Conservation (phyloP, 371 early-diverging fungal genomes). For the Rhizomucor pusillus region DNA sequence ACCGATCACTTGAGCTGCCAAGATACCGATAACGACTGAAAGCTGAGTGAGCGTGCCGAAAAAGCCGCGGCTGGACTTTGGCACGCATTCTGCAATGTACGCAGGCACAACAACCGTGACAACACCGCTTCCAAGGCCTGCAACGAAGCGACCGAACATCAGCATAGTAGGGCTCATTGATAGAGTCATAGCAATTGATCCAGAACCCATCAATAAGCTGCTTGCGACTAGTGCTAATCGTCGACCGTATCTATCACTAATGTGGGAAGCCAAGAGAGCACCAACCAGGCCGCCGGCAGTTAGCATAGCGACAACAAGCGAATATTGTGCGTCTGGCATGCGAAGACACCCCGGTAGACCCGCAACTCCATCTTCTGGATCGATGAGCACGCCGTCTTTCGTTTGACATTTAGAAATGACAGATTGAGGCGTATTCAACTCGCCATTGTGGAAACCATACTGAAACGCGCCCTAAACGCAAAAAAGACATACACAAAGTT, state of each 20-base stretch:
- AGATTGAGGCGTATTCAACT: slow-evolving; percentile 73
- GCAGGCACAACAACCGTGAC: slow-evolving; percentile 83
- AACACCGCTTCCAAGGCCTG: slow-evolving; percentile 84
- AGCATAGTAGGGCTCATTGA: slow-evolving; percentile 51
- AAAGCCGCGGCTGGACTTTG: slow-evolving; percentile 69
- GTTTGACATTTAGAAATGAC: slow-evolving; percentile 65
- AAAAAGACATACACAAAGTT: neutral
- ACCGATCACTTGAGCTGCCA: slow-evolving; percentile 66
- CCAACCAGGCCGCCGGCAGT: slow-evolving; percentile 83
- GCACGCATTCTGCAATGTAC: slow-evolving; percentile 86
- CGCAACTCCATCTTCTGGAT: slow-evolving; percentile 12
- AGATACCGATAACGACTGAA: slow-evolving; percentile 80
- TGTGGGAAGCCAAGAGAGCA: slow-evolving; percentile 68
- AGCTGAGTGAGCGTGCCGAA: slow-evolving; percentile 84
- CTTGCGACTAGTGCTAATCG: slow-evolving; percentile 66
- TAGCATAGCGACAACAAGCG: slow-evolving; percentile 69
- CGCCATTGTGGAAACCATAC: slow-evolving; percentile 83
- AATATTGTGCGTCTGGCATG: slow-evolving; percentile 75
- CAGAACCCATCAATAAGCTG: slow-evolving; percentile 57
- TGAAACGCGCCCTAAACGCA: slow-evolving; percentile 65
- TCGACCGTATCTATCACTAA: slow-evolving; percentile 76
- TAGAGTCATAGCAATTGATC: slow-evolving; percentile 66
- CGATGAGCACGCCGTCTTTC: slow-evolving; percentile 8
- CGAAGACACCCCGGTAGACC: slow-evolving; percentile 73
- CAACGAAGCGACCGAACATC: slow-evolving; percentile 75